Evolutionary conservation across 129 eudicot genomes (phyloP).

Genomic region (Lactuca sativa): DNA sequence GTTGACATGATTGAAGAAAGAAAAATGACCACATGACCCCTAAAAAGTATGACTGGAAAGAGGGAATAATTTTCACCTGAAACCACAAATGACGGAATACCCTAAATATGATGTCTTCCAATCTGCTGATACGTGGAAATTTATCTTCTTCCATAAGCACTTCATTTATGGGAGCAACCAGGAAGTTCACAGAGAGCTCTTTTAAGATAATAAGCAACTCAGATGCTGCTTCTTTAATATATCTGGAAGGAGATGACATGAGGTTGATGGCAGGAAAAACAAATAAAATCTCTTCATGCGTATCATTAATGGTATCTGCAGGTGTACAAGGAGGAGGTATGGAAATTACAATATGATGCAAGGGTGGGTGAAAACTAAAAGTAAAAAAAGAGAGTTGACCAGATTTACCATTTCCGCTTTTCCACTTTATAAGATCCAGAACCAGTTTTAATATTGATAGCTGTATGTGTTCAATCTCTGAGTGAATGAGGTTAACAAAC

Average conservation of each 20-base stretch:
- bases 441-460: constrained; percentile 50
- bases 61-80: constrained; percentile 48
- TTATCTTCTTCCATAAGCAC: constrained; percentile 29
- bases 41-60: constrained; percentile 3
- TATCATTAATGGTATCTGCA: constrained; percentile 48
- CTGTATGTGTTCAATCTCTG: constrained; percentile 85
- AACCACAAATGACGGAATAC: constrained; percentile 68
- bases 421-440: constrained; percentile 67
- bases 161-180: constrained; percentile 40
- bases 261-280: constrained; percentile 74
- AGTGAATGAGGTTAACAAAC: constrained; percentile 59
- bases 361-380: background rate
- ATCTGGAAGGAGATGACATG: constrained; percentile 75
- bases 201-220: constrained; percentile 57
- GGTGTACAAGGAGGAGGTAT: constrained; percentile 19
- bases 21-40: constrained; percentile 1
- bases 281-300: constrained; percentile 55
- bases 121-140: constrained; percentile 51
- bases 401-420: constrained; percentile 62
- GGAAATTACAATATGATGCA: background rate
- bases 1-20: constrained; percentile 11
- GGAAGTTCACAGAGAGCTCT: constrained; percentile 40
- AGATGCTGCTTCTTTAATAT: constrained; percentile 74
- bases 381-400: constrained; percentile 11
- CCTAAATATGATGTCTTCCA: constrained; percentile 59